Conservation (phyloP, 2,329 filamentous ascomycete genomes). For the Mycosphaerelloides madeirae region DNA sequence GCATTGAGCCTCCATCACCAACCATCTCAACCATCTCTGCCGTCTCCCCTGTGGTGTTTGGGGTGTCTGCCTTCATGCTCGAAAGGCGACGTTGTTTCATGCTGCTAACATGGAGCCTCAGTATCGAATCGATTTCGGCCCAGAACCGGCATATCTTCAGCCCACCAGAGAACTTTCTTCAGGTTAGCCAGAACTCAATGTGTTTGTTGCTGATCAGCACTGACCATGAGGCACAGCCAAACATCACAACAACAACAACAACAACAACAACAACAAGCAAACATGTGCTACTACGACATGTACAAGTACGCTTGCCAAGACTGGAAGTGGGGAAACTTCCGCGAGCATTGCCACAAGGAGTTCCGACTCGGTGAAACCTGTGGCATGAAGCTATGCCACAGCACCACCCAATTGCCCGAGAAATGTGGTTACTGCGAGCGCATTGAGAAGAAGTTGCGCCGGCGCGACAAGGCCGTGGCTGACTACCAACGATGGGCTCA, state of each 20-base stretch:
- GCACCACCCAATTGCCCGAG: constrained; percentile 58
- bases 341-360: constrained; percentile 87
- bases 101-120: too few relatives aligned
- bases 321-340: constrained; percentile 93
- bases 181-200: not conserved
- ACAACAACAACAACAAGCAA: constrained; percentile 6
- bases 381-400: constrained; percentile 85
- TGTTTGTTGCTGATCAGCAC: constrained; percentile 9
- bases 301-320: constrained; percentile 79
- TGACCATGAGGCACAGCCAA: constrained; percentile 5
- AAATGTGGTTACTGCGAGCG: constrained; percentile 84
- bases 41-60: too few relatives aligned
- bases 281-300: constrained; percentile 95
- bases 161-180: too few relatives aligned
- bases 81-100: too few relatives aligned
- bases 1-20: too few relatives aligned
- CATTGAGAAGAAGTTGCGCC: constrained; percentile 77
- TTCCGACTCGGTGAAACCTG: constrained; percentile 96
- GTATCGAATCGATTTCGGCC: too few relatives aligned
- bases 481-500: constrained; percentile 72
- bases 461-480: constrained; percentile 66
- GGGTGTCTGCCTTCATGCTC: too few relatives aligned
- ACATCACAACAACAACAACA: not conserved
- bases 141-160: too few relatives aligned
- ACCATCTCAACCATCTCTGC: too few relatives aligned